phyloP scores from a whole-genome alignment of 257 asterid species.

The Ligustrum vulgare region DNA sequence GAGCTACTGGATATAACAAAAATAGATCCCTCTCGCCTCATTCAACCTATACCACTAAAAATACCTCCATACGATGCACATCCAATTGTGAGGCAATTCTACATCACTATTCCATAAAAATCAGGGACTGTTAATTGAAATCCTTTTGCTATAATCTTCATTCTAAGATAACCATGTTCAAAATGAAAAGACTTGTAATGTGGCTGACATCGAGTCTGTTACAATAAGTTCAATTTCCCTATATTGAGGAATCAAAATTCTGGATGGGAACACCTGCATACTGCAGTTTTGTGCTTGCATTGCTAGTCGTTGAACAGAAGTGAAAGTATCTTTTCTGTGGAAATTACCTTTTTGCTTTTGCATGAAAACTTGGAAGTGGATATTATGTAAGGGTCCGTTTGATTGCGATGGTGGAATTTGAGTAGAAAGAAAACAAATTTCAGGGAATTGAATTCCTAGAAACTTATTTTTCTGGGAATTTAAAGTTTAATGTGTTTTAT shows the following conservation, averaged over 20 bases:
- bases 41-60: neutral
- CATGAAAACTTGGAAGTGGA: neutral
- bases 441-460: no score
- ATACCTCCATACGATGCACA: neutral
- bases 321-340: neutral
- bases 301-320: neutral
- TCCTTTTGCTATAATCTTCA: neutral
- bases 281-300: neutral
- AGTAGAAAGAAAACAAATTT: no score
- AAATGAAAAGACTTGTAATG: neutral
- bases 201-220: neutral
- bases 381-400: no score
- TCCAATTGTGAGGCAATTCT: neutral
- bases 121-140: neutral
- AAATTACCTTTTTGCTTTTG: neutral
- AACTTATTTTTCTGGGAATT: no score
- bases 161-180: neutral
- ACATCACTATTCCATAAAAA: neutral
- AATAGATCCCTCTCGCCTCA: neutral
- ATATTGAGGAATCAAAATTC: neutral
- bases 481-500: no score
- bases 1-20: neutral
- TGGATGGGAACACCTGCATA: neutral
- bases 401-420: no score
- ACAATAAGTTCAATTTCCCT: neutral